A percentile compares a stretch with the other conserved stretches of the same genome.
Conservation (phyloP, 2,329 filamentous ascomycete species). For the Aquanectria penicillioides region DNA sequence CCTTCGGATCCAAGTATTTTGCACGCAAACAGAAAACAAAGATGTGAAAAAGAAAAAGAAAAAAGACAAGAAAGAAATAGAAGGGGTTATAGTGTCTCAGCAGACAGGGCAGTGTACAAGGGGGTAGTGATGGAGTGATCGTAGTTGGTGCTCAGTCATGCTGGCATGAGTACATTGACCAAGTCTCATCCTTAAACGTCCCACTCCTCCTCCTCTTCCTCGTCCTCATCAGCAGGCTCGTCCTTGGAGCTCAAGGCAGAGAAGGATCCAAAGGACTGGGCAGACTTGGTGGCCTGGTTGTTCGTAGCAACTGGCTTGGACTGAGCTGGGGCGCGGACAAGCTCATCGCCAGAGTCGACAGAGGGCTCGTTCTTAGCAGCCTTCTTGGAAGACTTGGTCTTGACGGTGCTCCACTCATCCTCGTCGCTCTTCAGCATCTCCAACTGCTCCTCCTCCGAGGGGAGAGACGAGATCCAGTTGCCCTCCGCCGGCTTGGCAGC, state of each 20-base stretch:
- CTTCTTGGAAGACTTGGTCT: conserved; percentile 57
- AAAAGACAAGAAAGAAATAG: conserved; percentile 32
- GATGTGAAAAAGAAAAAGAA: conserved; percentile 30
- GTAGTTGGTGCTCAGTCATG: not conserved
- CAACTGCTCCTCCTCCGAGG: conserved; percentile 71
- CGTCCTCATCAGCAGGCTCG: conserved; percentile 52
- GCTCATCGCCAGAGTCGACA: conserved; percentile 50
- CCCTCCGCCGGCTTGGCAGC: conserved; percentile 46
- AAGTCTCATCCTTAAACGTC: conserved; percentile 55
- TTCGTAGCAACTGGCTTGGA: conserved; percentile 42
- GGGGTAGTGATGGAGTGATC: not conserved
- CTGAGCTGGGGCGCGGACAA: conserved; percentile 43
- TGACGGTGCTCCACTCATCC: conserved; percentile 71
- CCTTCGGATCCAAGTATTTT: conserved; percentile 35
- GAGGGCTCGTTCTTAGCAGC: conserved; percentile 51
- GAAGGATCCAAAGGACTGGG: conserved; percentile 57
- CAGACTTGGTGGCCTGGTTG: conserved; percentile 44
- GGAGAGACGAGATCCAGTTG: conserved; percentile 61
- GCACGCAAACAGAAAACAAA: conserved; percentile 24
- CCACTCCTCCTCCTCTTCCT: conserved; percentile 59
- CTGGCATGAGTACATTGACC: not conserved
- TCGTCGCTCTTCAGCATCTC: conserved; percentile 62
- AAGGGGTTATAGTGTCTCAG: conserved; percentile 9
- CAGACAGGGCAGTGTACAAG: conserved; percentile 24
- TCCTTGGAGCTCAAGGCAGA: conserved; percentile 58